phyloP scores from a whole-genome alignment of 2,329 filamentous ascomycete genomes.

The Akanthomyces dipterigenus region DNA sequence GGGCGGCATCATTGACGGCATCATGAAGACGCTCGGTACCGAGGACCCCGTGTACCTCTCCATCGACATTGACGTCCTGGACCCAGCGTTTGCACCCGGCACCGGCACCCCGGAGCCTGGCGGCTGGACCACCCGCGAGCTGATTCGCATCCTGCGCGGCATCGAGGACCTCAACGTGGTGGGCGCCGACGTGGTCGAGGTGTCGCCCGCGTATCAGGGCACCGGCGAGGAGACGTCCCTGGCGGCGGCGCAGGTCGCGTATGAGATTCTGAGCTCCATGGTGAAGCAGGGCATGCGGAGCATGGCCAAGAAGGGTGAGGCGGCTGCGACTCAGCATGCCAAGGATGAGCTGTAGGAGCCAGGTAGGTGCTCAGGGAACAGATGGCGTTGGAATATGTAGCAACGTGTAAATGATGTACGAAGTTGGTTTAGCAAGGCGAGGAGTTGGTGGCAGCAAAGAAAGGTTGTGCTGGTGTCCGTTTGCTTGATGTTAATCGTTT shows the following conservation, averaged over 20 bases:
- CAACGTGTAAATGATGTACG: background rate
- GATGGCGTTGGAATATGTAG: background rate
- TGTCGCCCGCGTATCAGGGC: slow-evolving; percentile 73
- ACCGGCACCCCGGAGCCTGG: slow-evolving; percentile 88
- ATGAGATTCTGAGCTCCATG: slow-evolving; percentile 71
- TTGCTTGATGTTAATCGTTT: background rate
- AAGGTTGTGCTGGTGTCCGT: background rate
- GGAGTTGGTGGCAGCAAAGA: background rate
- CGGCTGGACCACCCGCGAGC: slow-evolving; percentile 83
- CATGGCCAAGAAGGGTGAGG: slow-evolving; percentile 28
- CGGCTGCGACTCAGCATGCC: slow-evolving; percentile 13
- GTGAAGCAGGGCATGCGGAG: slow-evolving; percentile 46
- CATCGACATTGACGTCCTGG: slow-evolving; percentile 77
- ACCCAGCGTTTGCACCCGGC: slow-evolving; percentile 60
- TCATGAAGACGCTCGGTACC: slow-evolving; percentile 66
- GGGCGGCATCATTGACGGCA: slow-evolving; percentile 60
- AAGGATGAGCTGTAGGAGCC: slow-evolving; percentile 34
- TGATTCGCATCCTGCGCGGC: slow-evolving; percentile 75
- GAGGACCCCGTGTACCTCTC: slow-evolving; percentile 75
- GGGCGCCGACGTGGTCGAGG: slow-evolving; percentile 85
- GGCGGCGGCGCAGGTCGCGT: slow-evolving; percentile 72
- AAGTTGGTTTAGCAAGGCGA: background rate
- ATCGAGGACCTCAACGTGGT: slow-evolving; percentile 80
- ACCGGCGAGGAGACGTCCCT: slow-evolving; percentile 69
- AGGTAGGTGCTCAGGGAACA: too few species aligned